phyloP scores from a whole-genome alignment of 2,329 filamentous ascomycete genomes.

The Samsoniella hepiali region DNA sequence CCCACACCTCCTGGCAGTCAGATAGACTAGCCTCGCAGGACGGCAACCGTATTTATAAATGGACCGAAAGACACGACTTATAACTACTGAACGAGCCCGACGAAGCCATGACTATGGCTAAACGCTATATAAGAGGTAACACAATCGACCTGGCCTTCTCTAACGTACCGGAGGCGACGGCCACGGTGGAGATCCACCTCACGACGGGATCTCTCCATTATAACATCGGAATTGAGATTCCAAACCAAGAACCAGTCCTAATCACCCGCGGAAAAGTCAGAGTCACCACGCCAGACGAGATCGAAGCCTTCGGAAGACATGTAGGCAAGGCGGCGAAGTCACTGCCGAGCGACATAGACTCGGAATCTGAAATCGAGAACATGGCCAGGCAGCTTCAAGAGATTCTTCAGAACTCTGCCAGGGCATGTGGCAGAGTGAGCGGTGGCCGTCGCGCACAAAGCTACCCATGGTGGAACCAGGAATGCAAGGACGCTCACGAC shows the following conservation, averaged over 20 bases:
- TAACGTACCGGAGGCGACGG: too few species aligned
- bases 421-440: background rate
- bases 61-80: background rate
- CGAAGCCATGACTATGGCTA: too few species aligned
- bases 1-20: background rate
- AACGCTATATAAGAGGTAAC: too few species aligned
- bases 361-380: too few species aligned
- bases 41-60: background rate
- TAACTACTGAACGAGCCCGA: background rate
- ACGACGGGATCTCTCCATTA: background rate
- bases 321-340: background rate
- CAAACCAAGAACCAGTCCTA: background rate
- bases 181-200: too few species aligned
- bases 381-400: too few species aligned
- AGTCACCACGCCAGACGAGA: background rate
- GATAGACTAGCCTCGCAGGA: background rate
- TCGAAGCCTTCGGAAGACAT: background rate
- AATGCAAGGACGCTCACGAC: too few species aligned
- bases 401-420: background rate
- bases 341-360: background rate
- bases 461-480: too few species aligned
- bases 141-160: too few species aligned
- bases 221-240: background rate
- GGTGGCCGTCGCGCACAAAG: background rate
- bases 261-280: background rate